Percentiles rank a stretch among this genome's conserved stretches.
phyloP scores from a whole-genome alignment of 306 rosid genomes.

The Quillaja saponaria region DNA sequence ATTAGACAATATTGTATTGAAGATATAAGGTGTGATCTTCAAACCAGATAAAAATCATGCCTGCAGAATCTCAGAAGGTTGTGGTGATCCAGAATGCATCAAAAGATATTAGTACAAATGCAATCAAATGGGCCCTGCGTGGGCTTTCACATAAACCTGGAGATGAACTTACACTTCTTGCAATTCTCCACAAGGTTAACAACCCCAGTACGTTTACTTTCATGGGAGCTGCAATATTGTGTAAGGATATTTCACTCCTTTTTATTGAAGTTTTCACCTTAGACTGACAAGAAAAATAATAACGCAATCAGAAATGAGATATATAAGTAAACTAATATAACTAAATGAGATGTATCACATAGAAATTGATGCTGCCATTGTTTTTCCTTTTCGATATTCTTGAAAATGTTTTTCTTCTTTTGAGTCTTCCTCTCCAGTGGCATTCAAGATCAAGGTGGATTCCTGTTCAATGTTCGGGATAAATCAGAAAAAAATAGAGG shows the following conservation, averaged over 20 bases:
- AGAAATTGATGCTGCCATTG: conserved; percentile 11
- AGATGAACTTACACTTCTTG: conserved; percentile 66
- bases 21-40: background rate
- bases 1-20: background rate
- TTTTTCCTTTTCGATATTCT: conserved; percentile 11
- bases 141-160: conserved; percentile 48
- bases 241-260: conserved; percentile 43
- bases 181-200: conserved; percentile 69
- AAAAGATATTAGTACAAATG: conserved; percentile 51
- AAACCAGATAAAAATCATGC: background rate
- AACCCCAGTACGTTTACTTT: conserved; percentile 74
- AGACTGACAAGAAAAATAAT: background rate
- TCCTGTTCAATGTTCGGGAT: conserved; percentile 42
- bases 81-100: conserved; percentile 79
- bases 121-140: conserved; percentile 45
- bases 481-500: conserved; percentile 43
- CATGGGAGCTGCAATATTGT: conserved; percentile 34
- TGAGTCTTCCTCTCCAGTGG: conserved; percentile 46
- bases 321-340: background rate
- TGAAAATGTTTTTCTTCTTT: background rate
- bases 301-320: background rate
- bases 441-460: conserved; percentile 57
- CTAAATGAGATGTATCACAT: conserved; percentile 1
- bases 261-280: background rate
- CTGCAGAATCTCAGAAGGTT: conserved; percentile 40